Base-by-base conservation (phyloP, 306 rosid species). In the Canavalia gladiata region DNA sequence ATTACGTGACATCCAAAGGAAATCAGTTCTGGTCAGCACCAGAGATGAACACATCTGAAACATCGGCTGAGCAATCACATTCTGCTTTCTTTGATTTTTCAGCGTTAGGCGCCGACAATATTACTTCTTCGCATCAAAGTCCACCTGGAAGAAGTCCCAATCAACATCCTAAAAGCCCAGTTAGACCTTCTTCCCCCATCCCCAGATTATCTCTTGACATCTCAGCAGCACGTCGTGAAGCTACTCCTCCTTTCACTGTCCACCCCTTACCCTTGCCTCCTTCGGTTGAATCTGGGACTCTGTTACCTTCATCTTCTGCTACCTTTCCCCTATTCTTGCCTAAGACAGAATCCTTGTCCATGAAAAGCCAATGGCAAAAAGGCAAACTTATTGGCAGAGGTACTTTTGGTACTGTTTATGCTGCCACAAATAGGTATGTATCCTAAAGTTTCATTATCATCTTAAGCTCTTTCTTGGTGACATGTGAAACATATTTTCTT, bases 381-480 rank as follows among this genome's bases (percentile, higher is more conserved):
- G 99, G 99, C 7, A 96, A 96, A 85, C 97, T 94, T 65, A 94
- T 96, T 49, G 99, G 99, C n/a, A 91, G 99, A 3, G 99, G 99
- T 84, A 96, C 99, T 13, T 96, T 96, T 67, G 99, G 99, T 72
- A 88, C 97, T 79, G 98, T 96, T 72, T 96, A 88, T 82, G 98
- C 86, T 84, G 99, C 98, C 52, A 90, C 95, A 82, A 94, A 94
- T 67, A 85, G 97, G 99, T 95, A 85, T 13, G 78, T 64, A 9
- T 13, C 37, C 75, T n/a, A 8, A 59, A 52, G 42, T 75, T 83
- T 79, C 45, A 3, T 55, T 12, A 47, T 28, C 13, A 47, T 66
- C 41, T 64, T 70, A 42, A 42, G 57, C 43, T 83, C n/a, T 83
- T 77, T 74, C 57, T 73, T 37, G 5, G 68, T 58, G 49, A 57